Evolutionary conservation across 2,329 filamentous ascomycete species (phyloP).

Genomic region (Teratosphaeria viscida): DNA sequence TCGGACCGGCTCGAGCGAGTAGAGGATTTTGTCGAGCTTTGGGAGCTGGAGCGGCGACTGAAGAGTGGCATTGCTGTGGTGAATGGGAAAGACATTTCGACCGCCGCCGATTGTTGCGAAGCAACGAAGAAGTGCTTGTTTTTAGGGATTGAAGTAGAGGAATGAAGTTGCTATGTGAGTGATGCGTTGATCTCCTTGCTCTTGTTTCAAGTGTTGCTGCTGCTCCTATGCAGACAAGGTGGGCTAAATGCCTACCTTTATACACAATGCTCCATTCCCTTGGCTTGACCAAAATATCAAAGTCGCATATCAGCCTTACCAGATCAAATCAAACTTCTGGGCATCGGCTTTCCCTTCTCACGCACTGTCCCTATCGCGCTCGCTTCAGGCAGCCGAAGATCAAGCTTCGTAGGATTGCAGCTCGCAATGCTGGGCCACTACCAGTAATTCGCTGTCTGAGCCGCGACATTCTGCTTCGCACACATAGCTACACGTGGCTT

Average conservation of each 20-base stretch:
- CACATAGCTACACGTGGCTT: neutral
- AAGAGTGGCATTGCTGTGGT: neutral
- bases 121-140: neutral
- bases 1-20: neutral
- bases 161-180: neutral
- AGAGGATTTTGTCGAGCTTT: neutral
- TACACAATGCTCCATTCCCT: neutral
- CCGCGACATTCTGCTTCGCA: neutral
- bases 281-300: neutral
- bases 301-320: neutral
- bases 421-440: neutral
- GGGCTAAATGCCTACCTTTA: neutral
- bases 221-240: neutral
- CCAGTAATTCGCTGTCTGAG: neutral
- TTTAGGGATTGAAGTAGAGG: neutral
- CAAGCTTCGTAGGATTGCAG: neutral
- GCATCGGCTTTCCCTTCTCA: neutral
- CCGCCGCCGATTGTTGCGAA: neutral
- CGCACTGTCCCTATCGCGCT: neutral
- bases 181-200: neutral
- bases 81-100: neutral
- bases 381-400: neutral
- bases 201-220: neutral
- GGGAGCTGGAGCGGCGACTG: neutral
- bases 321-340: neutral